These are phyloP conservation scores for Isatis tinctoria DNA, from an alignment of 345 rosid species.

Conservation along the genomic window DNA sequence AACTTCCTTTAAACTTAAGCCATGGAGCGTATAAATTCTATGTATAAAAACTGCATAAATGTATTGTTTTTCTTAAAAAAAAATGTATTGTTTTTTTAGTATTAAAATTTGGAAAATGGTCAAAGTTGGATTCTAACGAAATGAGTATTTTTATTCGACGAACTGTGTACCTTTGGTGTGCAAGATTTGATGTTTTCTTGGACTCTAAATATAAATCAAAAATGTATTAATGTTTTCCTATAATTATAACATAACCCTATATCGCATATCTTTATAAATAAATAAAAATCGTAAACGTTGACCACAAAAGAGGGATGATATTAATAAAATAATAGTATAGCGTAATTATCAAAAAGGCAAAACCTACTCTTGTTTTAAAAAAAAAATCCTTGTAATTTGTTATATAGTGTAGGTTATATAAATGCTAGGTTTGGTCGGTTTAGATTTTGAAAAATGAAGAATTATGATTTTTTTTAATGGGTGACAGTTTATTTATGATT, in stretches of 20 bases:
- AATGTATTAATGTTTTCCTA: background rate
- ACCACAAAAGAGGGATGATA: background rate
- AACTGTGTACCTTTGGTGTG: background rate
- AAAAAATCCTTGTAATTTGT: no score
- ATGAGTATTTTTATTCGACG: background rate
- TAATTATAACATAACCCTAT: background rate
- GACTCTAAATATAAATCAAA: background rate
- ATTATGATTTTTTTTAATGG: no score
- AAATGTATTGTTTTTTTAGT: background rate
- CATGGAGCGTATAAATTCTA: background rate
- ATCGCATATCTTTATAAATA: background rate
- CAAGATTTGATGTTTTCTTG: background rate
- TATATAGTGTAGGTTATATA: no score
- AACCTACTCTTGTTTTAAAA: no score
- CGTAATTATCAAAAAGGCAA: background rate
- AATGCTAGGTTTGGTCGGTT: no score
- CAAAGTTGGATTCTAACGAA: slow-evolving; percentile 2
- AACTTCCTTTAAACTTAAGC: background rate
- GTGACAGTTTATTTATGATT: no score
- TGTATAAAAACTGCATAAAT: background rate
- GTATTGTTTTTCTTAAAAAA: no score
- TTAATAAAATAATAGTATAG: background rate
- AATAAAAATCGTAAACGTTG: background rate
- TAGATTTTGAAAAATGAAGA: background rate
- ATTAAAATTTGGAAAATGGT: background rate